phyloP scores from a whole-genome alignment of 108 stramenopile species.

The Hondaea fermentalgiana region DNA sequence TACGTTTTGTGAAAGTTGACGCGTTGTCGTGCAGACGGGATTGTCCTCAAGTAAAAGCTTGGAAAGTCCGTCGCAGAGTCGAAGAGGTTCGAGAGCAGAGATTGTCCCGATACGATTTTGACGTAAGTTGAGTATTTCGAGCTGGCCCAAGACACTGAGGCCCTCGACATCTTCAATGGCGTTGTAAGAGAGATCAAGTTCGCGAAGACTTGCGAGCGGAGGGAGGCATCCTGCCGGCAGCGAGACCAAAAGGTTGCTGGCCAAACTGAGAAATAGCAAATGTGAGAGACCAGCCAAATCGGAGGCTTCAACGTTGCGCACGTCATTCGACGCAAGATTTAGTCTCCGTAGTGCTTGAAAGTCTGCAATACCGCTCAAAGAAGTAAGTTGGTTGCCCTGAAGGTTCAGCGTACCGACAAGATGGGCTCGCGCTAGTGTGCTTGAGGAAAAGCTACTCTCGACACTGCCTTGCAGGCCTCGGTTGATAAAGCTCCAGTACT shows the following conservation, averaged over 20 bases:
- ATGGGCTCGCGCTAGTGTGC: not conserved
- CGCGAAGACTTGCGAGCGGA: not conserved
- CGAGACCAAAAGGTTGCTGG: not conserved
- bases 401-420: not conserved
- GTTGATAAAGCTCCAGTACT: not conserved
- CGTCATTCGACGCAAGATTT: not conserved
- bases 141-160: not conserved
- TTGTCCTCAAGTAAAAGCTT: not conserved
- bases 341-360: not conserved
- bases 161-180: not conserved
- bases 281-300: not conserved
- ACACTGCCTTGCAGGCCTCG: not conserved
- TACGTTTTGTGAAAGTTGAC: not conserved
- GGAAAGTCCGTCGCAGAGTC: not conserved
- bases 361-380: not conserved
- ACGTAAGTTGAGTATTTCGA: not conserved
- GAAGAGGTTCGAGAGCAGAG: not conserved
- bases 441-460: not conserved
- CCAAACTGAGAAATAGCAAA: not conserved
- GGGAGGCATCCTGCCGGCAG: not conserved
- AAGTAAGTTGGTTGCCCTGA: not conserved
- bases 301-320: not conserved
- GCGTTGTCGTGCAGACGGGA: not conserved
- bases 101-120: not conserved
- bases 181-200: not conserved